phyloP scores from a whole-genome alignment of 192 early-diverging fungal genomes.

The Coemansia sp. region DNA sequence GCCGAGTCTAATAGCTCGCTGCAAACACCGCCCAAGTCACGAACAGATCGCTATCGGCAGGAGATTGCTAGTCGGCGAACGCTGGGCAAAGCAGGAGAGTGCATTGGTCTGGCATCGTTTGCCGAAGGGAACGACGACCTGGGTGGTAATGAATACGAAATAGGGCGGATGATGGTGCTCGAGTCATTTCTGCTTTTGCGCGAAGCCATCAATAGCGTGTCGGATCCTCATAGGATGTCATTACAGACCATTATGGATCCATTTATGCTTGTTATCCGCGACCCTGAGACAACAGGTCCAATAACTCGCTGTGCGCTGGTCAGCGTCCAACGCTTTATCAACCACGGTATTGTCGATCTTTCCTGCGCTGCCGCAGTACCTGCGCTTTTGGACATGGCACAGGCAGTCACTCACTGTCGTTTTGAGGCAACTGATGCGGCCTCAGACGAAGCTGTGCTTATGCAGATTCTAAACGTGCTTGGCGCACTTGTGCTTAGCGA shows the following conservation, averaged over 20 bases:
- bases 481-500: slow-evolving; percentile 72
- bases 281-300: slow-evolving; percentile 90
- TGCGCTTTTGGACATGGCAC: slow-evolving; percentile 53
- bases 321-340: slow-evolving; percentile 87
- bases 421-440: slow-evolving; percentile 93
- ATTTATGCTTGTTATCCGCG: slow-evolving; percentile 89
- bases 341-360: slow-evolving; percentile 69
- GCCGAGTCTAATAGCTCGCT: background rate
- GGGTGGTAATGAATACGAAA: slow-evolving; percentile 26
- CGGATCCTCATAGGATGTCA: slow-evolving; percentile 62
- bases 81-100: slow-evolving; percentile 41
- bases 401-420: slow-evolving; percentile 91
- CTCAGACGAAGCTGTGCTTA: slow-evolving; percentile 91
- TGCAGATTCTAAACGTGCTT: slow-evolving; percentile 83
- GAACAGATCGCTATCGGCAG: slow-evolving; percentile 22
- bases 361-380: slow-evolving; percentile 21
- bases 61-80: slow-evolving; percentile 43
- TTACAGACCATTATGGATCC: slow-evolving; percentile 77
- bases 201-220: slow-evolving; percentile 44
- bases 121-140: slow-evolving; percentile 29
- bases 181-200: slow-evolving; percentile 46
- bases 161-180: slow-evolving; percentile 36
- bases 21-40: background rate
- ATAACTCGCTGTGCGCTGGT: slow-evolving; percentile 90
- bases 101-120: slow-evolving; percentile 49